Evolutionary conservation across 108 stramenopile genomes (phyloP).

Genomic region (Hondaea fermentalgiana): DNA sequence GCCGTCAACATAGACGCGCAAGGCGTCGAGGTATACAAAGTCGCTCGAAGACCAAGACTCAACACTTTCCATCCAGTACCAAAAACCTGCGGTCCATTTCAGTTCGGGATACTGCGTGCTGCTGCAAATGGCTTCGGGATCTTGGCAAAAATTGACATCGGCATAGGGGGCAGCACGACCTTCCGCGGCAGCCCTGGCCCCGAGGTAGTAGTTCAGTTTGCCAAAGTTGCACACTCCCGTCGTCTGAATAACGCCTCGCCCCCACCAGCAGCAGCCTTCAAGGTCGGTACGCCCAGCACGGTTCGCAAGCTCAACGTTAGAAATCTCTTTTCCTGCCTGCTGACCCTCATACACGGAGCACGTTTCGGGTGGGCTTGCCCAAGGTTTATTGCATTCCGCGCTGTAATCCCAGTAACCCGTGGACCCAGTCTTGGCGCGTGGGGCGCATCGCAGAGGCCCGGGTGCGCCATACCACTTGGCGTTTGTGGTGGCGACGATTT

Average conservation of each 20-base stretch:
- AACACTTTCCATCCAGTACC: slow-evolving; percentile 46
- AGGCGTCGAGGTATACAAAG: slow-evolving; percentile 42
- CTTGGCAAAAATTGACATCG: slow-evolving; percentile 43
- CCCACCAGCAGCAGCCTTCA: slow-evolving; percentile 56
- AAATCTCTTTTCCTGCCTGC: slow-evolving; percentile 38
- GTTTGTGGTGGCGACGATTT: slow-evolving; percentile 44
- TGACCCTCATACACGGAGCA: slow-evolving; percentile 45
- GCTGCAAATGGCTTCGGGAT: slow-evolving; percentile 39
- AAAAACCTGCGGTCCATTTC: slow-evolving; percentile 50
- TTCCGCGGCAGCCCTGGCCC: slow-evolving; percentile 41
- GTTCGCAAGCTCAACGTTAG: slow-evolving; percentile 25
- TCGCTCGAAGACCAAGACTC: slow-evolving; percentile 37
- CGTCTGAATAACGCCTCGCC: slow-evolving; percentile 47
- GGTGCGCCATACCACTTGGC: slow-evolving; percentile 45
- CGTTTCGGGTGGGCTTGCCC: slow-evolving; percentile 26
- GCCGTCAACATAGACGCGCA: slow-evolving; percentile 40
- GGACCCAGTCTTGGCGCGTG: slow-evolving; percentile 25
- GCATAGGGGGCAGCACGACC: slow-evolving; percentile 39
- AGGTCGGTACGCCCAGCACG: slow-evolving; percentile 44
- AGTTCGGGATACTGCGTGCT: slow-evolving; percentile 32
- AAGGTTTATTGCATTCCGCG: slow-evolving; percentile 11
- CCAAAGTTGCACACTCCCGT: slow-evolving; percentile 45
- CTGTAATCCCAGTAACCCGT: slow-evolving; percentile 44
- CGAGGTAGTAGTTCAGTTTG: slow-evolving; percentile 43
- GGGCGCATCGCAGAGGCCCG: slow-evolving; percentile 39